Conservation (phyloP, 1,139 yeast species). For the Schizosaccharomyces versatilis region DNA sequence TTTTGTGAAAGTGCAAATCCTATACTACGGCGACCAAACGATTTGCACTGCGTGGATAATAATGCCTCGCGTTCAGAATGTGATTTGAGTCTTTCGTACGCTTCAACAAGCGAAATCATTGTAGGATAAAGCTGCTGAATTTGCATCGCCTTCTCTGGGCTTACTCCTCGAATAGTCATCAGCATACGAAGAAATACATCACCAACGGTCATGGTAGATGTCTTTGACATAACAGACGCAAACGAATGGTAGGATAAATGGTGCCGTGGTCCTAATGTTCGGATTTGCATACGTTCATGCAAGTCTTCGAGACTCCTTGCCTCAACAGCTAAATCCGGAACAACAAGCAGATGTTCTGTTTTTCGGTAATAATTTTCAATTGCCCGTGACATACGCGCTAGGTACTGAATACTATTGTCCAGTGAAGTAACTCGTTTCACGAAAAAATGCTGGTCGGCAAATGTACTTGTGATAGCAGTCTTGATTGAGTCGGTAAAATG, state of each 20-base stretch:
- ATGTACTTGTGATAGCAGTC: constrained; percentile 54
- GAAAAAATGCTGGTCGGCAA: constrained; percentile 45
- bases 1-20: constrained; percentile 9
- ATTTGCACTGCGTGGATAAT: constrained; percentile 5
- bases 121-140: constrained; percentile 49
- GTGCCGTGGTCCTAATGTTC: constrained; percentile 6
- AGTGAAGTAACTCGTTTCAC: constrained; percentile 46
- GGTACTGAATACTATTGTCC: constrained; percentile 51
- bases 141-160: constrained; percentile 62
- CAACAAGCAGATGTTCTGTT: constrained; percentile 8
- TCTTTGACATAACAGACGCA: constrained; percentile 48
- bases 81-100: constrained; percentile 20
- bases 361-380: constrained; percentile 19
- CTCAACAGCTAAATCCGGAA: constrained; percentile 13
- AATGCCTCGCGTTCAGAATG: constrained; percentile 21
- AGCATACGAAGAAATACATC: constrained; percentile 60
- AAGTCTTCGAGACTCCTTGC: constrained; percentile 10
- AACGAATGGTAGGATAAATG: constrained; percentile 30
- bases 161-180: constrained; percentile 57
- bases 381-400: constrained; percentile 34
- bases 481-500: constrained; percentile 43
- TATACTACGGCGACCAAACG: constrained; percentile 9
- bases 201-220: constrained; percentile 45
- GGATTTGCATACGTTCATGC: constrained; percentile 6
- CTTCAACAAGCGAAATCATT: constrained; percentile 29